These are phyloP conservation scores for Ilyonectria robusta DNA, from an alignment of 2,329 filamentous ascomycete species.

Conservation along the genomic window DNA sequence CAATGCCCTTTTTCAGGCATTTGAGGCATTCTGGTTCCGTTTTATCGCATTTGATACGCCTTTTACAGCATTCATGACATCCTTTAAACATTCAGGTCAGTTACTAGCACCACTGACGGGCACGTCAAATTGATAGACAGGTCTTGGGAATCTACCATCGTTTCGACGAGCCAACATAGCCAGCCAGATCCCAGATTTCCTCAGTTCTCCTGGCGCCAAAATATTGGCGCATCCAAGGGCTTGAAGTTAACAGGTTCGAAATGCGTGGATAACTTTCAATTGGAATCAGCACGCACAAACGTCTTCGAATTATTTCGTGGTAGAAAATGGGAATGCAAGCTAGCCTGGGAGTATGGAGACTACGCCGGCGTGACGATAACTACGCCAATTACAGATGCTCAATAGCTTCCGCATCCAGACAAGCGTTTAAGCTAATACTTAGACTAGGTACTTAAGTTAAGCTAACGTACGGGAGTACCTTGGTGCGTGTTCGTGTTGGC, in stretches of 20 bases:
- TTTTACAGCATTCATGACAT: slow-evolving; percentile 56
- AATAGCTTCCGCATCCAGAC: neutral
- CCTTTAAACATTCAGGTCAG: slow-evolving; percentile 56
- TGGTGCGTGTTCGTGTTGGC: too few species aligned
- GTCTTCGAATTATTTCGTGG: too few species aligned
- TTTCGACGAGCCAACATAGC: slow-evolving; percentile 48
- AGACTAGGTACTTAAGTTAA: neutral
- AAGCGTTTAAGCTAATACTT: neutral
- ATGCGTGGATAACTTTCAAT: neutral
- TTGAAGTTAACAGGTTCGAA: neutral
- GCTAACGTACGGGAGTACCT: too few species aligned
- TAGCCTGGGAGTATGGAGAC: slow-evolving; percentile 13
- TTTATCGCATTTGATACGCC: slow-evolving; percentile 58
- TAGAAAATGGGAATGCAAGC: neutral
- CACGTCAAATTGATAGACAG: too few species aligned
- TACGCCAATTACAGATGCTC: slow-evolving; percentile 6
- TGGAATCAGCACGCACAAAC: too few species aligned
- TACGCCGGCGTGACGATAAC: slow-evolving; percentile 20
- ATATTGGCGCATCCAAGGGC: neutral
- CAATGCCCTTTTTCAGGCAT: slow-evolving; percentile 55
- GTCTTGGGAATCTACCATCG: slow-evolving; percentile 35
- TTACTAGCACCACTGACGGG: neutral
- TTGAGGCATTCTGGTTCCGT: slow-evolving; percentile 57
- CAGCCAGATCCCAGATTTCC: neutral
- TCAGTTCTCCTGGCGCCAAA: neutral